A percentile compares a stretch with the other conserved stretches of the same genome.
phyloP scores from a whole-genome alignment of 352 stramenopile species.

The Globisporangium echinulatum region DNA sequence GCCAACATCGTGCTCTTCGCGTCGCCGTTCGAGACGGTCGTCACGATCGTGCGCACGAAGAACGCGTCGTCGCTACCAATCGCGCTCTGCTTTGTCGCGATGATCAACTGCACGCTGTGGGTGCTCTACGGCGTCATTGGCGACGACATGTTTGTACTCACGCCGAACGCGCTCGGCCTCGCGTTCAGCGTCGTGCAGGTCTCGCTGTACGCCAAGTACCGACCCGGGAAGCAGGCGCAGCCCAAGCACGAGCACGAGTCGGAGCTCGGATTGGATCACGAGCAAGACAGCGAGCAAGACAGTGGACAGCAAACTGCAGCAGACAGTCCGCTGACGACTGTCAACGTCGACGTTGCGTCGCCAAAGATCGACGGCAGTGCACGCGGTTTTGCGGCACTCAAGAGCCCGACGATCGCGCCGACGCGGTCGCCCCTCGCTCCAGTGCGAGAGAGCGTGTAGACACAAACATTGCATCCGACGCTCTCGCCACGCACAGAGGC shows the following conservation, averaged over 20 bases:
- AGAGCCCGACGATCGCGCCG: constrained; percentile 6
- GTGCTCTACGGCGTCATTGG: constrained; percentile 43
- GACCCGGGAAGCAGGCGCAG: neutral
- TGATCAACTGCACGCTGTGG: constrained; percentile 51
- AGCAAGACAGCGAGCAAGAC: neutral
- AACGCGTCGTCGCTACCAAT: constrained; percentile 39
- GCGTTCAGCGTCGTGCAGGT: constrained; percentile 32
- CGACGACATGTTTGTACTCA: constrained; percentile 40
- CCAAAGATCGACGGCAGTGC: constrained; percentile 1
- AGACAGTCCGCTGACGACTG: neutral
- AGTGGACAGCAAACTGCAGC: neutral
- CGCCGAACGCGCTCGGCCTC: constrained; percentile 31
- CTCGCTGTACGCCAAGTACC: constrained; percentile 40
- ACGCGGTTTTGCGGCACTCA: neutral
- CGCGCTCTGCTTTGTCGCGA: constrained; percentile 34
- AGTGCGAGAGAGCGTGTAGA: constrained; percentile 1
- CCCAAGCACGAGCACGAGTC: neutral
- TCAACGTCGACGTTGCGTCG: neutral
- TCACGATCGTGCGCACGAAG: constrained; percentile 21
- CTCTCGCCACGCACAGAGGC: too few relatives aligned
- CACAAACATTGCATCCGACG: neutral
- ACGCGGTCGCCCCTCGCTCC: neutral
- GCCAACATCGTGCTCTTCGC: constrained; percentile 24
- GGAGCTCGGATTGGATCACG: too few relatives aligned
- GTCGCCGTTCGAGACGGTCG: constrained; percentile 29